These are phyloP conservation scores for Perilla frutescens DNA, from an alignment of 257 asterid genomes.

Conservation along the genomic window DNA sequence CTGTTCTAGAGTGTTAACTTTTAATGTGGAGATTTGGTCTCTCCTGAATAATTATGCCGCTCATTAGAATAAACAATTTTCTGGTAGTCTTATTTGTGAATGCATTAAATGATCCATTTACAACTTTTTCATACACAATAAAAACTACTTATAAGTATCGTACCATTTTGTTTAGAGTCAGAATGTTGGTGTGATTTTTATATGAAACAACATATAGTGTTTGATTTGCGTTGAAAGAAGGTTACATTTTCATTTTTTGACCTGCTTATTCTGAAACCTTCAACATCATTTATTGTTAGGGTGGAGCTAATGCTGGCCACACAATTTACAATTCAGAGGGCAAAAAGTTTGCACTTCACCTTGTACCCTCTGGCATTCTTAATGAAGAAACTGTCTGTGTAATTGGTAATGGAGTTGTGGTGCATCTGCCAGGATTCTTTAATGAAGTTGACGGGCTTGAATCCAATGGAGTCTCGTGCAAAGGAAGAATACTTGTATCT, in stretches of 20 bases:
- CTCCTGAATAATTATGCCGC: no score
- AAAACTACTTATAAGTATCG: neutral
- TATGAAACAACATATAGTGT: neutral
- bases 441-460: constrained; percentile 87
- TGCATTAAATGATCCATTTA: no score
- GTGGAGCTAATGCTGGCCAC: constrained; percentile 99
- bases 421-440: constrained; percentile 87
- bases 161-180: no score
- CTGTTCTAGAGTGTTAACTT: no score
- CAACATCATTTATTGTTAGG: constrained; percentile 52
- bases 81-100: no score
- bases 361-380: constrained; percentile 96
- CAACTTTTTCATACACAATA: neutral
- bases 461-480: constrained; percentile 79
- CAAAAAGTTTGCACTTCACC: constrained; percentile 92
- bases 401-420: constrained; percentile 96
- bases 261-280: constrained; percentile 29
- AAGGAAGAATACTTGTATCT: constrained; percentile 87
- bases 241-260: constrained; percentile 37
- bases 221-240: constrained; percentile 37
- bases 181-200: neutral
- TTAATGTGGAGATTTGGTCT: no score
- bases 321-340: constrained; percentile 96
- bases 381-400: constrained; percentile 55
- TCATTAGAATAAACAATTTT: no score